A percentile compares a stretch with the other conserved stretches of the same genome.
phyloP scores from a whole-genome alignment of 148 eudicot species.

The Polygonum maritimum region DNA sequence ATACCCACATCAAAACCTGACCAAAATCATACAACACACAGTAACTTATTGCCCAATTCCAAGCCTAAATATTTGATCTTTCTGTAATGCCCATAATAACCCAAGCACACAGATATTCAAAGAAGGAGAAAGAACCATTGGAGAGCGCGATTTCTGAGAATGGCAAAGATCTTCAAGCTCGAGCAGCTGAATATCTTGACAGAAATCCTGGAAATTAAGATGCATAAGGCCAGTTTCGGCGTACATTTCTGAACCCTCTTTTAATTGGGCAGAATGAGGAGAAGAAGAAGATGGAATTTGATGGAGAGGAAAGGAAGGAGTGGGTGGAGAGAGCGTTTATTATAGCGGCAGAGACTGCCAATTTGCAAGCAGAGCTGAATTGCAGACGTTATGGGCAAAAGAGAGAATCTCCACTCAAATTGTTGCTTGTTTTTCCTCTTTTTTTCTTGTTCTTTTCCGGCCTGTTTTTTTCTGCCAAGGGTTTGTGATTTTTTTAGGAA shows the following conservation, averaged over 20 bases:
- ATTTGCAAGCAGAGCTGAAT: not conserved
- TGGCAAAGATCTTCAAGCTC: slow-evolving; percentile 50
- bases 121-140: slow-evolving; percentile 28
- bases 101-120: slow-evolving; percentile 12
- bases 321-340: slow-evolving; percentile 9
- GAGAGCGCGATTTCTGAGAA: slow-evolving; percentile 39
- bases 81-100: not conserved
- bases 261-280: not conserved
- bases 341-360: slow-evolving; percentile 5
- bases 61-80: not conserved
- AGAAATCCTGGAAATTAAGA: slow-evolving; percentile 60
- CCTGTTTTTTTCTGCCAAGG: not conserved
- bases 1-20: not conserved
- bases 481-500: slow-evolving; percentile 2
- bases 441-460: not conserved
- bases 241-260: slow-evolving; percentile 7
- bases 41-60: not conserved
- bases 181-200: slow-evolving; percentile 51
- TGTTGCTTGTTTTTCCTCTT: slow-evolving; percentile 3
- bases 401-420: slow-evolving; percentile 3
- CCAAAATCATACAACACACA: not conserved
- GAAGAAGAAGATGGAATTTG: not conserved
- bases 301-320: not conserved
- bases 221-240: slow-evolving; percentile 34
- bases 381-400: slow-evolving; percentile 7